Conservation (phyloP, 495 filamentous ascomycete genomes). For the Apodospora peruviana region DNA sequence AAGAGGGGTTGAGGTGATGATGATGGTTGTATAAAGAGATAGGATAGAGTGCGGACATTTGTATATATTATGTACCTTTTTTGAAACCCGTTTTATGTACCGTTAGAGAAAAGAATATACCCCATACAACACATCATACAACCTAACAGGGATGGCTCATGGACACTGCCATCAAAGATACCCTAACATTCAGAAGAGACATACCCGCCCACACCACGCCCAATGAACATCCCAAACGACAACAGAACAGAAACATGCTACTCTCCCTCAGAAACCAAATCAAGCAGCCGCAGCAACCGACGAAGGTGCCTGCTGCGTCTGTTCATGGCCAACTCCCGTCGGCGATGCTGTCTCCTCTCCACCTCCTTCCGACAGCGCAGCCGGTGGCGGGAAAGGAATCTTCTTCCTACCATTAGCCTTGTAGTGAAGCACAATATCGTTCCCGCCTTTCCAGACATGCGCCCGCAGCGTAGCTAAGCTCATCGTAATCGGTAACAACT, state of each 20-base stretch:
- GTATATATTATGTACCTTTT: no score
- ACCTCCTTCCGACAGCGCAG: not conserved
- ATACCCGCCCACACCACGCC: not conserved
- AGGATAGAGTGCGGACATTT: no score
- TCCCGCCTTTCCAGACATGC: conserved; percentile 87
- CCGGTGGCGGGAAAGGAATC: conserved; percentile 30
- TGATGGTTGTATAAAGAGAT: no score
- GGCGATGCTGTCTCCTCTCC: not conserved
- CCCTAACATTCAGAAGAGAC: not conserved
- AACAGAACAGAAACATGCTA: no score
- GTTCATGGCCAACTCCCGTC: no score
- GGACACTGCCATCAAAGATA: no score
- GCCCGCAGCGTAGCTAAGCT: conserved; percentile 85
- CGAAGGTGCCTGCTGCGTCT: no score
- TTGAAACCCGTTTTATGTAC: no score
- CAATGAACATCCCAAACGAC: no score
- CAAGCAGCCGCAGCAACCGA: conserved; percentile 1
- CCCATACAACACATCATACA: no score
- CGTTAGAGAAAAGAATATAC: no score
- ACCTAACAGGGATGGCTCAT: no score
- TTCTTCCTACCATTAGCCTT: conserved; percentile 78
- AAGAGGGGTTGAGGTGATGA: not conserved
- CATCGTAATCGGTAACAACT: conserved; percentile 62
- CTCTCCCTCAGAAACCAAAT: not conserved
- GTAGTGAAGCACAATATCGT: conserved; percentile 86